Evolutionary conservation across 1,284 basidiomycete species (phyloP).

Genomic region (Cutaneotrichosporon cavernicola): DNA sequence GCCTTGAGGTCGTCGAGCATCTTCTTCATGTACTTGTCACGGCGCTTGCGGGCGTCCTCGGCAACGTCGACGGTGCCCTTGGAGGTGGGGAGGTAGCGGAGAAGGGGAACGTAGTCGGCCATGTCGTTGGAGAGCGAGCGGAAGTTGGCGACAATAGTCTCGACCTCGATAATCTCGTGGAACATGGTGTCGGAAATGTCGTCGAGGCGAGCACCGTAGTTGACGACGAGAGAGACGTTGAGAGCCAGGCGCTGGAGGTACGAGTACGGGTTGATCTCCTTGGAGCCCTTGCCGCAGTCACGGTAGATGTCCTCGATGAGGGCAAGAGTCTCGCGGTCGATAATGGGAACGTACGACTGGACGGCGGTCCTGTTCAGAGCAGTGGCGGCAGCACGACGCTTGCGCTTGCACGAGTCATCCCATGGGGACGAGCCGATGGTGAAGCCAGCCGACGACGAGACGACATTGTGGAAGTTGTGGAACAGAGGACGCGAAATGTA

Average conservation of each 20-base stretch:
- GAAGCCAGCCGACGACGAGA: constrained; percentile 22
- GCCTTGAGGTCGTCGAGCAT: constrained; percentile 26
- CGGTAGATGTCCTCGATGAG: constrained; percentile 26
- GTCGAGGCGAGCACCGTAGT: constrained; percentile 26
- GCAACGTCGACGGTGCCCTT: constrained; percentile 1
- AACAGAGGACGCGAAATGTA: constrained; percentile 27
- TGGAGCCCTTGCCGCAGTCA: constrained; percentile 20
- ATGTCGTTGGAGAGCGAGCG: constrained; percentile 19
- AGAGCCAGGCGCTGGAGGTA: constrained; percentile 25
- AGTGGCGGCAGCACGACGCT: constrained; percentile 25
- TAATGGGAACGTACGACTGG: constrained; percentile 24
- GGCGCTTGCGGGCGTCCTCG: constrained; percentile 17
- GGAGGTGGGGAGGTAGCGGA: constrained; percentile 18
- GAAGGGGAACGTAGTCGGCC: constrained; percentile 26
- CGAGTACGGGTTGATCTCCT: constrained; percentile 21
- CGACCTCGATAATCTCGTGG: constrained; percentile 23
- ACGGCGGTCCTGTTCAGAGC: constrained; percentile 24
- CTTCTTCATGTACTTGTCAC: constrained; percentile 25
- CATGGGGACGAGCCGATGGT: constrained; percentile 27
- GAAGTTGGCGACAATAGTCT: constrained; percentile 20
- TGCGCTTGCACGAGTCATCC: constrained; percentile 30
- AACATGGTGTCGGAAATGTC: constrained; percentile 21
- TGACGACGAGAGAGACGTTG: constrained; percentile 25
- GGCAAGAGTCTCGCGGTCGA: constrained; percentile 27
- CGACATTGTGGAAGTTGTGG: constrained; percentile 26